These are phyloP conservation scores for Paulownia fortunei DNA, from an alignment of 257 asterid genomes.

Conservation along the genomic window DNA sequence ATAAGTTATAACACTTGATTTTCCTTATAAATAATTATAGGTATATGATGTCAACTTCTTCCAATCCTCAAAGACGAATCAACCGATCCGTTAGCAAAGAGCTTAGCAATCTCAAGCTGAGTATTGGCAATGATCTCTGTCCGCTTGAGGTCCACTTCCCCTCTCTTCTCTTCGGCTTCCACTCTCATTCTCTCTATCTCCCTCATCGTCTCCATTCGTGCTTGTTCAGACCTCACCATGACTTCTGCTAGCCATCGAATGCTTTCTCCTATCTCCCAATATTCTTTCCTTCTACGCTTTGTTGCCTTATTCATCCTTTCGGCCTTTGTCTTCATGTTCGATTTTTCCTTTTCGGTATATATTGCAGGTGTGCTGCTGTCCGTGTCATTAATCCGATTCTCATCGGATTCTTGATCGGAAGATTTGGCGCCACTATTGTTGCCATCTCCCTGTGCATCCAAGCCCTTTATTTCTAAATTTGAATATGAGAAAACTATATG, in stretches of 20 bases:
- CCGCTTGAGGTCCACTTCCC: conserved; percentile 74
- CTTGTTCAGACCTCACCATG: conserved; percentile 69
- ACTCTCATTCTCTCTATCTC: conserved; percentile 82
- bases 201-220: conserved; percentile 75
- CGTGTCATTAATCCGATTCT: conserved; percentile 43
- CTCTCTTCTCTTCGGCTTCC: conserved; percentile 76
- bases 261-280: conserved; percentile 67
- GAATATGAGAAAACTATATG: too few species aligned
- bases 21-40: too few species aligned
- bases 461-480: too few species aligned
- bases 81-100: conserved; percentile 59
- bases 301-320: conserved; percentile 29
- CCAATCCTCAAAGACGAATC: too few species aligned
- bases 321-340: conserved; percentile 38
- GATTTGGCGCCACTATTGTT: conserved; percentile 37
- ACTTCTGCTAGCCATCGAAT: conserved; percentile 75
- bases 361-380: conserved; percentile 74
- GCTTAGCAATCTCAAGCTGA: conserved; percentile 76
- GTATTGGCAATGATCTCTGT: conserved; percentile 79
- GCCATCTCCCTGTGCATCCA: conserved; percentile 60
- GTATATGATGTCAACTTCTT: conserved; percentile 51
- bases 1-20: too few species aligned
- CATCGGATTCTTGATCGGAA: conserved; percentile 45
- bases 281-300: conserved; percentile 43
- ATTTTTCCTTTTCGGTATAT: conserved; percentile 42